phyloP scores from a whole-genome alignment of 73 alveolate genomes.

The Uronychia setigera region DNA sequence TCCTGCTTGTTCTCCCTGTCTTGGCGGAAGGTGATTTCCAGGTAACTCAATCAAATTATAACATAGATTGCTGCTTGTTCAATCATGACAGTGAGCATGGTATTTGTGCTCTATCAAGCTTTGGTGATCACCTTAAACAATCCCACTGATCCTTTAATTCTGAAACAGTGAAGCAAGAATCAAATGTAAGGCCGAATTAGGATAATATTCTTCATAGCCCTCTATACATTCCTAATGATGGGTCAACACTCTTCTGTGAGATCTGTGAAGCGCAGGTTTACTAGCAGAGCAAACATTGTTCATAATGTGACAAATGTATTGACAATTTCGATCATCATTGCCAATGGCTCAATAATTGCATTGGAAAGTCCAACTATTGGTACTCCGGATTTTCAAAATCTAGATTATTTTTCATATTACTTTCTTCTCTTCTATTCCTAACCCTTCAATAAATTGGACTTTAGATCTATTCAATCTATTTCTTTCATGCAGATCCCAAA shows the following conservation, averaged over 20 bases:
- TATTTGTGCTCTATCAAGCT: not conserved
- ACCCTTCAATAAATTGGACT: not conserved
- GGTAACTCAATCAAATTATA: not conserved
- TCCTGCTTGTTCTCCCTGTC: conserved; percentile 3
- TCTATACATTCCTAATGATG: not conserved
- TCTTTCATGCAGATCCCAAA: not conserved
- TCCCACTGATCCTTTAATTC: not conserved
- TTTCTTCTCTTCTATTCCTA: not conserved
- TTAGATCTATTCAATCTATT: not conserved
- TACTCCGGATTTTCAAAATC: not conserved
- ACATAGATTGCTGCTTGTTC: not conserved
- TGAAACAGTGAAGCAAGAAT: not conserved
- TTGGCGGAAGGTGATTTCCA: not conserved
- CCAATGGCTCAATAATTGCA: conserved; percentile 89
- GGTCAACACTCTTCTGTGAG: conserved; percentile 16
- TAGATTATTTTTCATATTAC: not conserved
- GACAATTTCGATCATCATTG: conserved; percentile 87
- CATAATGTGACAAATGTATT: conserved; percentile 72
- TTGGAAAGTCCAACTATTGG: conserved; percentile 66
- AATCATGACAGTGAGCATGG: not conserved
- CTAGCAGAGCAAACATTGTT: conserved; percentile 41
- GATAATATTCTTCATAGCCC: not conserved
- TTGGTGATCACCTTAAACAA: not conserved
- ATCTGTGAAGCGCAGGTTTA: conserved; percentile 22
- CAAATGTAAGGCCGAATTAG: not conserved